Conservation (phyloP, 768 basidiomycete genomes). For the Punctularia strigosozonata region DNA sequence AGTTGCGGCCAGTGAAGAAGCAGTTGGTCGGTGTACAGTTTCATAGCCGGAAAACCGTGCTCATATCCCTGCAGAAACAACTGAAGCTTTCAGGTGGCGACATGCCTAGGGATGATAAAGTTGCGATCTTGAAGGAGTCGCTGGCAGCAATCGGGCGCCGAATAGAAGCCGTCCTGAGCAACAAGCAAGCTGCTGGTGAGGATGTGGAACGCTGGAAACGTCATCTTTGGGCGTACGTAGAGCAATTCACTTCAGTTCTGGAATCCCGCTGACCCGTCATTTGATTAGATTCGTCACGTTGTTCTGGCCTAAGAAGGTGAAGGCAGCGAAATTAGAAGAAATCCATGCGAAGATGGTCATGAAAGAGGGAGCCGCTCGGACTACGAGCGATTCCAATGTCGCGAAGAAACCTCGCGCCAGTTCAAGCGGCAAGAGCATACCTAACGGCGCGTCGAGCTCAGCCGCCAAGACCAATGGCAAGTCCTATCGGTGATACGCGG, state of each 20-base stretch:
- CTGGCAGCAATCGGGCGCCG: constrained; percentile 87
- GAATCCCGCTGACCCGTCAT: constrained; percentile 2
- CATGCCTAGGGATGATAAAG: constrained; percentile 92
- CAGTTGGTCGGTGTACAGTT: constrained; percentile 76
- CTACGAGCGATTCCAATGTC: constrained; percentile 36
- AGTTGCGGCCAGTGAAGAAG: constrained; percentile 92
- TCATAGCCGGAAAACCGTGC: too few species aligned
- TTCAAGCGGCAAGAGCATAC: constrained; percentile 28
- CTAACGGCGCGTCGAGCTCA: background rate
- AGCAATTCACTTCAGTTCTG: background rate
- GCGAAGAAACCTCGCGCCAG: constrained; percentile 51
- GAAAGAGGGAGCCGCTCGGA: constrained; percentile 63
- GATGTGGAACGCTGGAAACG: constrained; percentile 81
- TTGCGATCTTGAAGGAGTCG: constrained; percentile 91
- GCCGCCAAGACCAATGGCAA: background rate
- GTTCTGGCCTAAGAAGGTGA: constrained; percentile 98
- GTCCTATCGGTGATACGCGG: background rate
- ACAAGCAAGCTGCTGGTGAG: constrained; percentile 70
- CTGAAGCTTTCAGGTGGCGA: constrained; percentile 89
- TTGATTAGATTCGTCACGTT: constrained; percentile 73
- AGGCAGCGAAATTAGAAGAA: constrained; percentile 84
- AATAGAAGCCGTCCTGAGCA: constrained; percentile 72
- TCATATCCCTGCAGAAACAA: constrained; percentile 60
- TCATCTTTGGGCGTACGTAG: constrained; percentile 88
- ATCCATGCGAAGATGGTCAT: constrained; percentile 95